These are phyloP conservation scores for Pseudocercospora macadamiae DNA, from an alignment of 2,329 filamentous ascomycete genomes.

Conservation along the genomic window DNA sequence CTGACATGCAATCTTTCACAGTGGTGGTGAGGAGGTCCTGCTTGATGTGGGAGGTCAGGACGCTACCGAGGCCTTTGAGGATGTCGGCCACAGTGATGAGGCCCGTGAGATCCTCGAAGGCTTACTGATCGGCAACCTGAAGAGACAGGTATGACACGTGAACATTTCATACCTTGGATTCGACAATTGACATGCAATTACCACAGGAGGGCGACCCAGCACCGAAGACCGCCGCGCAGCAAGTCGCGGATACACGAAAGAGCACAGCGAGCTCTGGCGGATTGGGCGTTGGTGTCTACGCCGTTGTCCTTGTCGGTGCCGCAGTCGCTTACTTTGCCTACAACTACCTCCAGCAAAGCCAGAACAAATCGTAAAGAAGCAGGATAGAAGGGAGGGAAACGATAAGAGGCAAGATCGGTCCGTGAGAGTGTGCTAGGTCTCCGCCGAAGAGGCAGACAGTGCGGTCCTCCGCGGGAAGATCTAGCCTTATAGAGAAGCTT, in stretches of 20 bases:
- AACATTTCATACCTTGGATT: neutral
- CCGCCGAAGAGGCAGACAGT: neutral
- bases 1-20: constrained; percentile 44
- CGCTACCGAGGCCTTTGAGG: constrained; percentile 96
- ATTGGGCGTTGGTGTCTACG: constrained; percentile 79
- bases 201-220: constrained; percentile 74
- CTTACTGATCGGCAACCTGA: constrained; percentile 74
- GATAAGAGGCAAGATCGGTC: neutral
- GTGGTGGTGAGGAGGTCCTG: constrained; percentile 96
- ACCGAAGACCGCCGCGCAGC: constrained; percentile 63
- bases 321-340: constrained; percentile 78
- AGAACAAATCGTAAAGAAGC: constrained; percentile 34
- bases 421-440: neutral
- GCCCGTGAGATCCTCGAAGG: constrained; percentile 88
- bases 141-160: constrained; percentile 69
- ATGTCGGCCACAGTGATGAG: constrained; percentile 98
- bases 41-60: constrained; percentile 96
- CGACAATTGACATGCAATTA: neutral
- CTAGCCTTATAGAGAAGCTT: neutral
- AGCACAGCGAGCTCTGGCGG: constrained; percentile 49
- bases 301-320: constrained; percentile 75
- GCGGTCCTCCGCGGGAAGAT: neutral
- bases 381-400: neutral
- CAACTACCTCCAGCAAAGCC: constrained; percentile 73
- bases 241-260: constrained; percentile 54